These are phyloP conservation scores for Puccinia coronata DNA, from an alignment of 1,284 basidiomycete genomes.

Conservation along the genomic window DNA sequence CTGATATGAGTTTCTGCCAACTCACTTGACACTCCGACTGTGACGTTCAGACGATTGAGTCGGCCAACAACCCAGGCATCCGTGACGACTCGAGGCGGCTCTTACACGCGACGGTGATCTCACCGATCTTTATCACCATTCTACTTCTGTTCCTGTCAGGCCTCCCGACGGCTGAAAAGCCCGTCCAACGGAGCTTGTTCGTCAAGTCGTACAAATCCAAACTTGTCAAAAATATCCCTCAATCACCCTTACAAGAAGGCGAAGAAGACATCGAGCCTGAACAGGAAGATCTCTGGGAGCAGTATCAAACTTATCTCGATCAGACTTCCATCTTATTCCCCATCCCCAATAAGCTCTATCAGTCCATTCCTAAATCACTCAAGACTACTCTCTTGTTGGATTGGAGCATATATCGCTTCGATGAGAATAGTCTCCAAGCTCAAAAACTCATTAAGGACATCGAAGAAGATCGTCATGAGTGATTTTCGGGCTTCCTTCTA, in stretches of 20 bases:
- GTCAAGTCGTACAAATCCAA: constrained; percentile 64
- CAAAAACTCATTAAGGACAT: constrained; percentile 19
- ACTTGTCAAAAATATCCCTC: constrained; percentile 53
- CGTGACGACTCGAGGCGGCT: neutral
- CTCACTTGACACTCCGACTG: neutral
- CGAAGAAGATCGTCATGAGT: neutral
- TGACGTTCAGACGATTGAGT: constrained; percentile 52
- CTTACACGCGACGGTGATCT: constrained; percentile 54
- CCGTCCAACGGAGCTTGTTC: constrained; percentile 69
- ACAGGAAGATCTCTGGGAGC: constrained; percentile 55
- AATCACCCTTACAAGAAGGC: neutral
- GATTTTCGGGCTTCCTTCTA: neutral
- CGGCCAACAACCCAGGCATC: constrained; percentile 50
- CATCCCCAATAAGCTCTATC: constrained; percentile 67
- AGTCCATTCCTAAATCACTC: constrained; percentile 64
- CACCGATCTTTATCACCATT: constrained; percentile 56
- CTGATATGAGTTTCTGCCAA: neutral
- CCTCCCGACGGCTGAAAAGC: constrained; percentile 72
- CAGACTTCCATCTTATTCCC: constrained; percentile 70
- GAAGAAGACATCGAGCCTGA: constrained; percentile 51
- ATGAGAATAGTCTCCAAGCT: constrained; percentile 60
- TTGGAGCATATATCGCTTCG: constrained; percentile 67
- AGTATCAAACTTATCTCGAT: constrained; percentile 54
- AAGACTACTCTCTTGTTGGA: constrained; percentile 69
- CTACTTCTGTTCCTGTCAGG: constrained; percentile 69